phyloP scores from a whole-genome alignment of 2,329 filamentous ascomycete genomes.

The Decorospora gaudefroyi region DNA sequence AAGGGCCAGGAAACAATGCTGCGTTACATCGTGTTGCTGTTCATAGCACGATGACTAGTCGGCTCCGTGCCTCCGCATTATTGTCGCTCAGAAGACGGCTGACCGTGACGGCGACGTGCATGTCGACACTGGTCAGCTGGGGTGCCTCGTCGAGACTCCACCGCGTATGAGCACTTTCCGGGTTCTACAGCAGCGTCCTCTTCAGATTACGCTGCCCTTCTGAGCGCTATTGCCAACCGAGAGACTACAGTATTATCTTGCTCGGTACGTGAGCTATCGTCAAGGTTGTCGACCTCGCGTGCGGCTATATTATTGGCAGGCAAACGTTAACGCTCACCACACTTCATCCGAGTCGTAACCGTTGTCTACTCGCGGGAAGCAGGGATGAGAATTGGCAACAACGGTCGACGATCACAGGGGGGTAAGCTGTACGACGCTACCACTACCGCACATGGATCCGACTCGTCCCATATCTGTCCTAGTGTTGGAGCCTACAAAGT shows the following conservation, averaged over 20 bases:
- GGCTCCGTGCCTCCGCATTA: slow-evolving; percentile 10
- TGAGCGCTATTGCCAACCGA: slow-evolving; percentile 11
- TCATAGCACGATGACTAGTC: slow-evolving; percentile 14
- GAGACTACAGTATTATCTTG: not conserved
- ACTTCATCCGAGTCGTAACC: slow-evolving; percentile 17
- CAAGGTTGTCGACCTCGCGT: slow-evolving; percentile 11
- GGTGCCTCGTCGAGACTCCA: slow-evolving; percentile 16
- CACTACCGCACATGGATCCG: slow-evolving; percentile 39
- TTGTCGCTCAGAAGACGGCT: slow-evolving; percentile 28
- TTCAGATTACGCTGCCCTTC: slow-evolving; percentile 6
- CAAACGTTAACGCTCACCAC: slow-evolving; percentile 2
- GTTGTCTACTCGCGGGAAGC: slow-evolving; percentile 35
- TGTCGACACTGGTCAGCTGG: slow-evolving; percentile 37
- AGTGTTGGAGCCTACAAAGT: slow-evolving; percentile 22
- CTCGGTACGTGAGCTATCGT: slow-evolving; percentile 2
- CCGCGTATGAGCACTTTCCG: slow-evolving; percentile 10
- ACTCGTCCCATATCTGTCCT: slow-evolving; percentile 36
- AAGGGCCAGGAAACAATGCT: slow-evolving; percentile 15
- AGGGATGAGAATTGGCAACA: slow-evolving; percentile 38
- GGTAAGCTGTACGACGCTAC: slow-evolving; percentile 35
- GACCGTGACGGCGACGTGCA: slow-evolving; percentile 42
- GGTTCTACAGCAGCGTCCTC: slow-evolving; percentile 22
- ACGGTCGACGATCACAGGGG: slow-evolving; percentile 42
- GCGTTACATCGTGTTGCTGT: slow-evolving; percentile 28
- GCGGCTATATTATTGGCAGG: slow-evolving; percentile 6